Evolutionary conservation across 257 asterid species (phyloP).

Genomic region (Przewalskia tangutica): DNA sequence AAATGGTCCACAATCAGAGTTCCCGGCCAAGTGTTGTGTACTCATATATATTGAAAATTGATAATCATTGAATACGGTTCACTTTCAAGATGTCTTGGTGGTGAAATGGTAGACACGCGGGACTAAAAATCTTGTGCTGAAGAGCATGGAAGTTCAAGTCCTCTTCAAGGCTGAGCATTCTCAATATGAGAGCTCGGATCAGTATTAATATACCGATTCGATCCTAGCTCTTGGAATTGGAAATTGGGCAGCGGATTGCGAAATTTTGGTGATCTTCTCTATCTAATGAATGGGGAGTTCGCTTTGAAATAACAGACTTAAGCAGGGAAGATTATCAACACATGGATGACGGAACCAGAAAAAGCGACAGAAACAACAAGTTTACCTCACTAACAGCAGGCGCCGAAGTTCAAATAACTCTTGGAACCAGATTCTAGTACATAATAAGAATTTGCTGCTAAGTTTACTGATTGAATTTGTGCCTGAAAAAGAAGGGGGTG

Average conservation of each 20-base stretch:
- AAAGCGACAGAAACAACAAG: not conserved
- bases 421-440: constrained; percentile 34
- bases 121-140: not conserved
- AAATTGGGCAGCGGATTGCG: not conserved
- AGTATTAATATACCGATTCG: not conserved
- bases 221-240: not conserved
- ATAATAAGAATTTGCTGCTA: constrained; percentile 43
- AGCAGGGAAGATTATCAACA: not conserved
- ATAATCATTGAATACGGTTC: not conserved
- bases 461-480: constrained; percentile 26
- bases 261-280: not conserved
- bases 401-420: constrained; percentile 50
- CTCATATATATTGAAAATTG: not conserved
- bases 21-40: not conserved
- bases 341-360: not conserved
- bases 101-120: not conserved
- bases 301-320: not conserved
- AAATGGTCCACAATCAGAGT: not conserved
- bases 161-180: not conserved
- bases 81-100: not conserved
- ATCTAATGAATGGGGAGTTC: no score
- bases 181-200: not conserved
- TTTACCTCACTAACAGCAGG: constrained; percentile 71
- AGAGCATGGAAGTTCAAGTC: not conserved
- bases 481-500: constrained; percentile 32